Percentiles rank a stretch among this genome's conserved stretches.
phyloP scores from a whole-genome alignment of 768 basidiomycete genomes.

The Tephrocybe rancida region DNA sequence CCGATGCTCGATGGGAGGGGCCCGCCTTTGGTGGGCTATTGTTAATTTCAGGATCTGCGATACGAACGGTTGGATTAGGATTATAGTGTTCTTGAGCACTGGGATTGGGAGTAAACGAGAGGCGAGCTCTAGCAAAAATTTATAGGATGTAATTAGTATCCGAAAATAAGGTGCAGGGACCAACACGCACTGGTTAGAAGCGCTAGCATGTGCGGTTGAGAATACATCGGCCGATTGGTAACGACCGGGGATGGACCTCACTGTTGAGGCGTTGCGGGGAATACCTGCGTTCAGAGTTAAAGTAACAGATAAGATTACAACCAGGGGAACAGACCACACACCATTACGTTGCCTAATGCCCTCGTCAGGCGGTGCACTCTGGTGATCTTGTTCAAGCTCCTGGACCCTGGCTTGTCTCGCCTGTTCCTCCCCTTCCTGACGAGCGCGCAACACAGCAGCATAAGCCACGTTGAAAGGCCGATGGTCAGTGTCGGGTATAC shows the following conservation, averaged over 20 bases:
- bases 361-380: constrained; percentile 38
- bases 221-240: constrained; percentile 21
- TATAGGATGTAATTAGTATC: background rate
- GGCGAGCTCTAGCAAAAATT: constrained; percentile 6
- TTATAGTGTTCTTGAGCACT: constrained; percentile 41
- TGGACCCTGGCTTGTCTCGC: constrained; percentile 29
- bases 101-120: constrained; percentile 19
- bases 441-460: constrained; percentile 62
- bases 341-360: constrained; percentile 47
- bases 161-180: background rate
- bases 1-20: constrained; percentile 31
- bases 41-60: constrained; percentile 17
- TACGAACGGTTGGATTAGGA: constrained; percentile 27
- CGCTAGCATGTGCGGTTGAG: constrained; percentile 11
- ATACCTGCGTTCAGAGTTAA: constrained; percentile 16
- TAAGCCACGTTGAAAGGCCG: constrained; percentile 90
- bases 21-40: constrained; percentile 19
- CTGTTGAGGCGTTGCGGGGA: constrained; percentile 21
- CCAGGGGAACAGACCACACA: constrained; percentile 30
- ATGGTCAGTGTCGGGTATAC: constrained; percentile 82
- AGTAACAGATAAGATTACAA: constrained; percentile 25
- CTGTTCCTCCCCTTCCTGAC: constrained; percentile 52
- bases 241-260: constrained; percentile 25
- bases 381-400: constrained; percentile 38
- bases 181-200: constrained; percentile 12